Percentiles rank a stretch among this genome's conserved stretches.
phyloP scores from a whole-genome alignment of 2,329 filamentous ascomycete genomes.

The Neonectria neomacrospora region DNA sequence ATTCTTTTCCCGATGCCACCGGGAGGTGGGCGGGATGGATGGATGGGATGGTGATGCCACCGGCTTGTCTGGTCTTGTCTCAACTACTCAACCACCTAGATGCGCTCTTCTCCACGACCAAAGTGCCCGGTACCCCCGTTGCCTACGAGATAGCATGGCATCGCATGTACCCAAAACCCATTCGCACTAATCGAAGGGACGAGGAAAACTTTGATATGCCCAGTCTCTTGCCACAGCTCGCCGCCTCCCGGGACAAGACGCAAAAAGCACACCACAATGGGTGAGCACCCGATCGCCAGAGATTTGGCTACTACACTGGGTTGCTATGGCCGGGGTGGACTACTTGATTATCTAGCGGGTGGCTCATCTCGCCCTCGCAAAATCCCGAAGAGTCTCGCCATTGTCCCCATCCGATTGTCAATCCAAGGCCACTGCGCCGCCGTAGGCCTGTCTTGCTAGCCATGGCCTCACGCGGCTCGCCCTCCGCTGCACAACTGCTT shows the following conservation, averaged over 20 bases:
- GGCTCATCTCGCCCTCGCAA: slow-evolving; percentile 21
- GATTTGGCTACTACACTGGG: slow-evolving; percentile 17
- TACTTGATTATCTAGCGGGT: slow-evolving; percentile 17
- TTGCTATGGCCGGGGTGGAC: slow-evolving; percentile 17
- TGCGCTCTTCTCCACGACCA: slow-evolving; percentile 16
- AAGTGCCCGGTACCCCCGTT: slow-evolving; percentile 12
- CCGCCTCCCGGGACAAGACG: slow-evolving; percentile 13
- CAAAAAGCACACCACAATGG: slow-evolving; percentile 25
- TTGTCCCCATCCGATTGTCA: slow-evolving; percentile 36
- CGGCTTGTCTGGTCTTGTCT: slow-evolving; percentile 30
- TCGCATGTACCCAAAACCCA: slow-evolving; percentile 14
- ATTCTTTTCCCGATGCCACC: slow-evolving; percentile 25
- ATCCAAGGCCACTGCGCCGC: slow-evolving; percentile 32
- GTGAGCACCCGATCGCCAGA: slow-evolving; percentile 18
- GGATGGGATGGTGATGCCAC: slow-evolving; percentile 23
- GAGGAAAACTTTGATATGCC: slow-evolving; percentile 16
- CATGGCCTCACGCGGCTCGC: slow-evolving; percentile 36
- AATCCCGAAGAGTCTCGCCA: slow-evolving; percentile 39
- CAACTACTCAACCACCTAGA: slow-evolving; percentile 15
- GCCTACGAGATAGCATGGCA: neutral
- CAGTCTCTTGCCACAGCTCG: slow-evolving; percentile 23
- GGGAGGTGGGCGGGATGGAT: slow-evolving; percentile 11
- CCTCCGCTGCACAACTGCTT: neutral
- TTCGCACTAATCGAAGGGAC: neutral
- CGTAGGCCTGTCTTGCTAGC: slow-evolving; percentile 22